phyloP scores from a whole-genome alignment of 352 stramenopile genomes.

The Globisporangium cylindrosporum region DNA sequence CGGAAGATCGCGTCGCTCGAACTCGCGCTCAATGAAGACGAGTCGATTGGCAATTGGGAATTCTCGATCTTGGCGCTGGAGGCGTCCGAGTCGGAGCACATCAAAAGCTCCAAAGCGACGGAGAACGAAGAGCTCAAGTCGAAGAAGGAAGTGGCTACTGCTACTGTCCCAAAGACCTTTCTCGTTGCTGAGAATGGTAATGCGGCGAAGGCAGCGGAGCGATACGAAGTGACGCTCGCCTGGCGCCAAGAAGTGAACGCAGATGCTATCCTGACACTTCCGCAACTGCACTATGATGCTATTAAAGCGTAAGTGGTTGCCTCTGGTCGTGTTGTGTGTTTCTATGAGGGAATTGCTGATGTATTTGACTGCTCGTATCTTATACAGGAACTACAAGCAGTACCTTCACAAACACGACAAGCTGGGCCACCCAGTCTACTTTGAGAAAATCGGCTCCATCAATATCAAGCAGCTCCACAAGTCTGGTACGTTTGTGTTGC shows the following conservation, averaged over 20 bases:
- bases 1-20: conserved; percentile 21
- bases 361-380: conserved; percentile 2
- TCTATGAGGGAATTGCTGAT: background rate
- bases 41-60: conserved; percentile 52
- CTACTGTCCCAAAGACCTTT: conserved; percentile 40
- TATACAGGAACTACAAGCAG: conserved; percentile 72
- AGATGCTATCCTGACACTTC: conserved; percentile 59
- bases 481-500: conserved; percentile 20
- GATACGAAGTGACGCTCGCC: conserved; percentile 59
- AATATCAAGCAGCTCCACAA: conserved; percentile 81
- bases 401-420: conserved; percentile 82
- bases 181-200: conserved; percentile 71
- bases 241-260: conserved; percentile 79
- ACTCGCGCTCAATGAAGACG: conserved; percentile 4
- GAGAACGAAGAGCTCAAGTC: conserved; percentile 12
- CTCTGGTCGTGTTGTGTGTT: background rate
- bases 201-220: conserved; percentile 46
- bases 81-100: conserved; percentile 50
- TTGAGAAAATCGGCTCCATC: conserved; percentile 78
- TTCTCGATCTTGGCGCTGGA: conserved; percentile 59
- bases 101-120: conserved; percentile 5
- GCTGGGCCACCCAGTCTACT: conserved; percentile 74
- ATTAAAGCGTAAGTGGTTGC: conserved; percentile 57
- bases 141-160: conserved; percentile 11
- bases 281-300: conserved; percentile 55